These are phyloP conservation scores for Epichloe festucae DNA, from an alignment of 2,329 filamentous ascomycete species.

Conservation along the genomic window DNA sequence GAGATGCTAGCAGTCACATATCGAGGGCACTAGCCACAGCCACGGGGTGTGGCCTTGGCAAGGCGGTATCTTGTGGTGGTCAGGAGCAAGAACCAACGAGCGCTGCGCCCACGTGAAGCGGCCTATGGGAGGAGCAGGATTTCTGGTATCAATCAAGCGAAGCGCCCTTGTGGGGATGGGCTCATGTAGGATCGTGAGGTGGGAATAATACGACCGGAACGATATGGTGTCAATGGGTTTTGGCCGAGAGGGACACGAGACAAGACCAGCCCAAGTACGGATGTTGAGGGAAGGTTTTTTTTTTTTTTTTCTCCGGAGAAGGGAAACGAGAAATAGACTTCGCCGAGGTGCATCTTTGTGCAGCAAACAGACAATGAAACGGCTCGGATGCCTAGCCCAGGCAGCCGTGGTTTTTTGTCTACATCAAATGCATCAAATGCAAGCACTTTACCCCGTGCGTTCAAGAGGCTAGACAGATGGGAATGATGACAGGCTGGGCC, in stretches of 20 bases:
- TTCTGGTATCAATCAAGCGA: neutral
- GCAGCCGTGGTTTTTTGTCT: no score
- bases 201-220: neutral
- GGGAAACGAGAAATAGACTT: no score
- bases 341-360: no score
- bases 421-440: no score
- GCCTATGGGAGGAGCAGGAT: neutral
- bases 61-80: constrained; percentile 3
- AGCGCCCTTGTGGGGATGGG: neutral
- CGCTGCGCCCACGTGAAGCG: constrained; percentile 6
- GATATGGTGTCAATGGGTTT: neutral
- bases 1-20: constrained; percentile 1
- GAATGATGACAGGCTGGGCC: no score
- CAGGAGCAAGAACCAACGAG: neutral
- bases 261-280: no score
- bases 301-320: no score
- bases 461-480: no score
- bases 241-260: neutral
- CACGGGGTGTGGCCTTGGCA: neutral
- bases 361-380: no score
- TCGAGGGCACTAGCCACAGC: neutral
- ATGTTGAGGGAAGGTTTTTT: no score
- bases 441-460: no score
- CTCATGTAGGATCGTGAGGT: neutral
- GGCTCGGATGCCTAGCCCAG: no score